Percentiles rank a stretch among this genome's conserved stretches.
These are phyloP conservation scores for Sclerotinia spermophila DNA, from an alignment of 2,329 filamentous ascomycete genomes.

Conservation along the genomic window DNA sequence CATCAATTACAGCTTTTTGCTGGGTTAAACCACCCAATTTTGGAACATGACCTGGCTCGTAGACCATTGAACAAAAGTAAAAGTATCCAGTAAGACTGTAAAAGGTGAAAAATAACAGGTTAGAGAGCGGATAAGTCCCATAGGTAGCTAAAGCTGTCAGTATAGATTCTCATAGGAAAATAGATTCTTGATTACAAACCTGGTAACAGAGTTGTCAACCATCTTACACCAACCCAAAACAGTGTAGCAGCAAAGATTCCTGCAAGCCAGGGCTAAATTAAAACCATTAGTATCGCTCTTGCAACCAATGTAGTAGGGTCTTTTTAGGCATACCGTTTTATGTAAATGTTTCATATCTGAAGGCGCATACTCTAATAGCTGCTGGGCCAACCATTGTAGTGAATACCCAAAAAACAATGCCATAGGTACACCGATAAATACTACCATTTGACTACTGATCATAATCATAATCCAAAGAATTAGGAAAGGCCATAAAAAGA, in stretches of 20 bases:
- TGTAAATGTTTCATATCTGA: conserved; percentile 86
- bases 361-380: conserved; percentile 77
- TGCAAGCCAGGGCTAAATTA: conserved; percentile 76
- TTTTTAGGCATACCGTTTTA: conserved; percentile 62
- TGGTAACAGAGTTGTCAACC: conserved; percentile 69
- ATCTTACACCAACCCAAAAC: conserved; percentile 75
- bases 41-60: conserved; percentile 89
- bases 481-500: conserved; percentile 84
- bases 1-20: conserved; percentile 84
- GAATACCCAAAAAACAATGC: conserved; percentile 62
- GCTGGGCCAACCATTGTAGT: conserved; percentile 73
- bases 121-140: conserved; percentile 65
- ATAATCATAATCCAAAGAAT: conserved; percentile 69
- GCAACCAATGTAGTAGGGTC: neutral
- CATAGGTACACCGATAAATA: conserved; percentile 73
- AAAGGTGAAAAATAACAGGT: conserved; percentile 66
- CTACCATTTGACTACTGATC: conserved; percentile 67
- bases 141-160: conserved; percentile 56
- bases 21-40: conserved; percentile 86
- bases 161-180: conserved; percentile 20
- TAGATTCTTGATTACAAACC: conserved; percentile 44
- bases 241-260: conserved; percentile 88
- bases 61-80: conserved; percentile 78
- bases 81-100: conserved; percentile 75
- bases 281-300: neutral